Percentiles rank a stretch among this genome's conserved stretches.
phyloP scores from a whole-genome alignment of 345 rosid genomes.

The Populus davidiana region DNA sequence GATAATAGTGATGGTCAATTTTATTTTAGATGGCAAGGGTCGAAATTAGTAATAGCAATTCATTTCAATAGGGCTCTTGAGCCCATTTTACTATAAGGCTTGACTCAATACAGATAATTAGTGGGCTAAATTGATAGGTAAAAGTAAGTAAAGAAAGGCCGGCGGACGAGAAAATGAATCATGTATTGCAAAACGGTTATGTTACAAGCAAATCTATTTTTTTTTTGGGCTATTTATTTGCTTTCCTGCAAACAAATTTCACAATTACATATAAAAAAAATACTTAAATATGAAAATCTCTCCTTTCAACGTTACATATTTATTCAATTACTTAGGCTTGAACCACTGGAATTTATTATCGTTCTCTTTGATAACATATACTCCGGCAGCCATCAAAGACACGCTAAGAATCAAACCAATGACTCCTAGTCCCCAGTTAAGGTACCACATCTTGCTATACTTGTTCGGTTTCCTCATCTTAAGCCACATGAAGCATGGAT shows the following conservation, averaged over 20 bases:
- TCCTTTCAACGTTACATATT: neutral
- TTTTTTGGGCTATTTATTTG: neutral
- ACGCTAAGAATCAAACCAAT: constrained; percentile 27
- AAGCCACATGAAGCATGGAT: constrained; percentile 44
- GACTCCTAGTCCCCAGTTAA: constrained; percentile 32
- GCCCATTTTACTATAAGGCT: neutral
- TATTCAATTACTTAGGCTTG: constrained; percentile 19
- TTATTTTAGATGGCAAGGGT: too few relatives aligned
- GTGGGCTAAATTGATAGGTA: neutral
- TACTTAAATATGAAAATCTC: neutral
- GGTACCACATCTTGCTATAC: constrained; percentile 23
- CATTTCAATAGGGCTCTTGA: neutral
- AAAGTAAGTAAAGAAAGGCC: neutral
- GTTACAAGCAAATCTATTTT: neutral
- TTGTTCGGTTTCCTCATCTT: constrained; percentile 30
- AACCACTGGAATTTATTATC: constrained; percentile 29
- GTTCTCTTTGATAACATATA: constrained; percentile 24
- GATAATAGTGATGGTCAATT: too few relatives aligned
- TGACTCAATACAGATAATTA: neutral
- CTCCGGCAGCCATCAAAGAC: constrained; percentile 17
- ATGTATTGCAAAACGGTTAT: neutral
- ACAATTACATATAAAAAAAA: neutral
- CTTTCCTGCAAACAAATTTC: neutral
- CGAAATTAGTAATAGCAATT: neutral
- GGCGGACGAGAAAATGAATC: neutral